Base-by-base conservation (phyloP, 2,329 filamentous ascomycete genomes). In the Ceratocystis alfenasii region DNA sequence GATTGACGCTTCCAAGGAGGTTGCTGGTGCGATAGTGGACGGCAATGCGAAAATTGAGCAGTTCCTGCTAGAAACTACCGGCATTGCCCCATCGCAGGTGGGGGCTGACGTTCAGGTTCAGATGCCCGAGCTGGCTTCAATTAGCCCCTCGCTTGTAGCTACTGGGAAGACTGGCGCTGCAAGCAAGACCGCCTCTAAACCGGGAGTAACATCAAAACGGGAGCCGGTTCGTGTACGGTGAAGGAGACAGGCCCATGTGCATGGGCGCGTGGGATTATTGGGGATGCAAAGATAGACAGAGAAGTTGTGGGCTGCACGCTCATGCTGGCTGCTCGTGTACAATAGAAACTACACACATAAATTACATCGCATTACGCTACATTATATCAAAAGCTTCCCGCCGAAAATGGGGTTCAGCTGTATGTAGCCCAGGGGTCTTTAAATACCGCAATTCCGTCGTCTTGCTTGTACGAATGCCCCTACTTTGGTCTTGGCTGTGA, bases 1-100 rank as follows among this genome's bases (percentile, higher is more conserved):
- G 67, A 74, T 79, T 33, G 88, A 93, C 70, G 75, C 81, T 68
- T 68, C 77, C 71, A 82, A 77, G 72, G 75, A 76, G 66, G 75
- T 84, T 64, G 75, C 79, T 17, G 84, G 85, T 20, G 73, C 74
- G 67, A 69, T 89, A 61, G 74, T 92, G n/a, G 77, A 86, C 70
- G 85, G 85, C n/a, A 70, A 74, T 44, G 72, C 78, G 71, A 74
- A 73, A 66, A 80, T 86, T 64, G 74, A 81, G 7, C 46, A 67
- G 50, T 46, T 65, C 30, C 60, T 67, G 28, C 45, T 63, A 5
- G 53, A 67, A 7, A 63, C 46, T 28, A 65, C 66, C 4, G 66
- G 66, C 10, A 65, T 67, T 46, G 63, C 63, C 4, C 66, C 66
- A n/a, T 67, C 66, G 59, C 50, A 64, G 46, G 36, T 67, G 12